Conservation (phyloP, 2,329 filamentous ascomycete genomes). For the Madurella fahalii region DNA sequence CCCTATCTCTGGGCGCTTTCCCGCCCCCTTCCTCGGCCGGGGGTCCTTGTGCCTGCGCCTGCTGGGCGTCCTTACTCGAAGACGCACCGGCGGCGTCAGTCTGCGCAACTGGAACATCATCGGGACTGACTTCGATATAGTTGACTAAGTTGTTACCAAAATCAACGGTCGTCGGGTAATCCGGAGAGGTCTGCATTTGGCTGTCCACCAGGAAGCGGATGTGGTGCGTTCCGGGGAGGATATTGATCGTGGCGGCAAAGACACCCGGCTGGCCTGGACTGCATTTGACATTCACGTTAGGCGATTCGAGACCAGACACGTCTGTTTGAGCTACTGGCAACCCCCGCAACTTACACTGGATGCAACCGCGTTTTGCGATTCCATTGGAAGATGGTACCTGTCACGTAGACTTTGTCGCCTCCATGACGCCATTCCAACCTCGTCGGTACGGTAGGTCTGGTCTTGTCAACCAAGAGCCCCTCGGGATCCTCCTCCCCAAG, state of each 20-base stretch:
- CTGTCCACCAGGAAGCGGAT: constrained; percentile 94
- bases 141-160: constrained; percentile 98
- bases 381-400: constrained; percentile 96
- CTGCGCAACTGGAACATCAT: constrained; percentile 52
- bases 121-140: constrained; percentile 88
- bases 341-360: constrained; percentile 63
- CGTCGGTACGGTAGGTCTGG: constrained; percentile 75
- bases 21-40: constrained; percentile 40
- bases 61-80: constrained; percentile 29
- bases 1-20: constrained; percentile 50
- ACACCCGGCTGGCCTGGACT: constrained; percentile 57
- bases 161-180: constrained; percentile 90
- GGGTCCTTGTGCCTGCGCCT: constrained; percentile 31
- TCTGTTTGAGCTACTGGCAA: not conserved
- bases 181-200: constrained; percentile 83
- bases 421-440: constrained; percentile 78
- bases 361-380: constrained; percentile 87
- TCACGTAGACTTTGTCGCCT: constrained; percentile 91
- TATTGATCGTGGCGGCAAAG: constrained; percentile 73
- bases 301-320: not conserved
- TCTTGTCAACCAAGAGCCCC: constrained; percentile 71
- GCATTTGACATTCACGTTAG: constrained; percentile 14
- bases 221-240: constrained; percentile 92
- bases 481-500: constrained; percentile 76
- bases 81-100: constrained; percentile 30